Conservation (phyloP, 2,329 filamentous ascomycete genomes). For the Piedraia hortae region DNA sequence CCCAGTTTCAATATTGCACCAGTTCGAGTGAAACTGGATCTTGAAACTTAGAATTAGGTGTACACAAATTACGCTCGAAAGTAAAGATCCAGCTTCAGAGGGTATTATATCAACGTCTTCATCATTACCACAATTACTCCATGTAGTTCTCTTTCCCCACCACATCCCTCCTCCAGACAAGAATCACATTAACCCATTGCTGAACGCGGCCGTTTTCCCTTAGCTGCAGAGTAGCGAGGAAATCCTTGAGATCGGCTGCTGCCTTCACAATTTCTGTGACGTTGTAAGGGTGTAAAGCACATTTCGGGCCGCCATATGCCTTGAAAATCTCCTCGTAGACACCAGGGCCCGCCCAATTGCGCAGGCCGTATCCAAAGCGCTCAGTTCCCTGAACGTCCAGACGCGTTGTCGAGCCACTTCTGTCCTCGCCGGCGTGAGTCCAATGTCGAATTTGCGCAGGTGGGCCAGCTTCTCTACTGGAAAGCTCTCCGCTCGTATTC, state of each 20-base stretch:
- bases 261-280: constrained; percentile 11
- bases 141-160: constrained; percentile 3
- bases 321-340: constrained; percentile 8
- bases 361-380: constrained; percentile 8
- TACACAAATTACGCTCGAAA: too few species aligned
- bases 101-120: too few species aligned
- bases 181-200: constrained; percentile 8
- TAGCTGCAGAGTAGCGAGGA: constrained; percentile 2
- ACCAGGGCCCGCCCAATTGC: constrained; percentile 4
- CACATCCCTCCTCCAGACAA: constrained; percentile 4
- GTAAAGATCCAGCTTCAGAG: too few species aligned
- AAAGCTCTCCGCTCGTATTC: too few species aligned
- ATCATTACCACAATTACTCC: too few species aligned
- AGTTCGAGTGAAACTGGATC: too few species aligned
- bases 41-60: too few species aligned
- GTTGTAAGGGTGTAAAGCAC: constrained; percentile 6
- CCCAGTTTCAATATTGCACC: too few species aligned
- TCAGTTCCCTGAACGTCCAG: constrained; percentile 12
- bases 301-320: constrained; percentile 5
- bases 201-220: constrained; percentile 3
- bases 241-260: constrained; percentile 6
- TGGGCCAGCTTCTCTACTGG: too few species aligned
- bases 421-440: constrained; percentile 6
- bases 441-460: too few species aligned
- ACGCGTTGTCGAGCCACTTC: constrained; percentile 3